Conservation (phyloP, 78 protist genomes). For the Dictyostelium brefeldianum region DNA sequence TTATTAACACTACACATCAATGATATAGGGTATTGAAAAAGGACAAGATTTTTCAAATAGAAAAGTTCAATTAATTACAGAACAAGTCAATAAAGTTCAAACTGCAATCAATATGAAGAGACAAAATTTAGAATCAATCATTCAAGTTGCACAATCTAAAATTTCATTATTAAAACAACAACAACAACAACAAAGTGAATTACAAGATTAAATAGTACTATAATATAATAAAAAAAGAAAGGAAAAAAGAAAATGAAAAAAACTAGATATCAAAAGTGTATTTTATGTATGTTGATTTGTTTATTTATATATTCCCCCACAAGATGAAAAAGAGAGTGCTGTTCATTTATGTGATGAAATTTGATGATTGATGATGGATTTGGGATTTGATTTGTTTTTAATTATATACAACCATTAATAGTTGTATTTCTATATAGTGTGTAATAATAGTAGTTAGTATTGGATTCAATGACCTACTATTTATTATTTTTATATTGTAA, state of each 20-base stretch:
- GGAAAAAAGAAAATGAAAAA: neutral
- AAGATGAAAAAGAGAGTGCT: no score
- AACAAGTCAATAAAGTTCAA: conserved; percentile 64
- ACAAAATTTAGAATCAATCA: conserved; percentile 42
- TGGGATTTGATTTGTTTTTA: no score
- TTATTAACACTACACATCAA: neutral
- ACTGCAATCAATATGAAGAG: conserved; percentile 64
- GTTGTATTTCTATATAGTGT: neutral
- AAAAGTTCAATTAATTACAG: conserved; percentile 69
- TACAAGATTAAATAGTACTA: neutral
- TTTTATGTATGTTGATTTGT: neutral
- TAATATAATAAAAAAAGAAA: neutral
- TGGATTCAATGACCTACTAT: neutral
- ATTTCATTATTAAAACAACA: conserved; percentile 42
- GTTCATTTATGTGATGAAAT: no score
- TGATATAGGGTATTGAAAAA: conserved; percentile 41
- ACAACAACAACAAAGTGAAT: conserved; percentile 46
- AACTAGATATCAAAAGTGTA: neutral
- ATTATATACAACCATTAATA: no score
- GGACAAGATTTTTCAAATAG: conserved; percentile 69
- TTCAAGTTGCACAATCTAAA: conserved; percentile 78
- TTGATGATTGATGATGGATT: no score
- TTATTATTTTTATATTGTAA: neutral
- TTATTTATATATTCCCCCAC: no score
- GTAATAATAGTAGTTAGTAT: neutral